phyloP scores from a whole-genome alignment of 176 grass and related monocot genomes.

The Alloteropsis semialata region DNA sequence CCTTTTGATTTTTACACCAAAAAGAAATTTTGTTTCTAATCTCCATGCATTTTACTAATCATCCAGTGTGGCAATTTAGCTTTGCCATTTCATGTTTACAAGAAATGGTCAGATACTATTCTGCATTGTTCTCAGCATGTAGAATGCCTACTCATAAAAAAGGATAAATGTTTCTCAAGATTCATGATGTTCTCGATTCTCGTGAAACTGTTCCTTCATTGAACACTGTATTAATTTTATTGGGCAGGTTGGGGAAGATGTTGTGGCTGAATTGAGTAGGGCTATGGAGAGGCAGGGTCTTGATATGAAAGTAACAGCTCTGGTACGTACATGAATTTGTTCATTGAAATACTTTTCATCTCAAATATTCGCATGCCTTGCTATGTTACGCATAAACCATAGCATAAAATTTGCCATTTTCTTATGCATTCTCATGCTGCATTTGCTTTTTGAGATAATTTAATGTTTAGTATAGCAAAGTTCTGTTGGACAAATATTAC shows the following conservation, averaged over 20 bases:
- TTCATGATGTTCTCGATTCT: background rate
- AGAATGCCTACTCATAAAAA: background rate
- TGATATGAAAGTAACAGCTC: slow-evolving; percentile 84
- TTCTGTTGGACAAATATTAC: background rate
- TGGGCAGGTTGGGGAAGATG: slow-evolving; percentile 81
- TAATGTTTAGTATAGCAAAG: background rate
- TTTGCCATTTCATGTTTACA: background rate
- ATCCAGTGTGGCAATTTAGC: slow-evolving; percentile 11
- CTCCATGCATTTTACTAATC: background rate
- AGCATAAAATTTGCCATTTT: background rate
- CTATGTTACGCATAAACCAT: background rate
- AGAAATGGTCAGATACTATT: background rate
- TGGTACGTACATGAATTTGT: slow-evolving; percentile 49
- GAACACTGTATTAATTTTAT: slow-evolving; percentile 8
- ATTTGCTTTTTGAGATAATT: background rate
- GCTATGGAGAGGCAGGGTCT: slow-evolving; percentile 81
- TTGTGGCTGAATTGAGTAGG: slow-evolving; percentile 76
- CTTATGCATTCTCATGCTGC: background rate
- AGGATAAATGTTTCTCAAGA: background rate
- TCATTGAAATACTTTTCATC: background rate
- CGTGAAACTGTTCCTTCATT: background rate
- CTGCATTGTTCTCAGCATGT: background rate
- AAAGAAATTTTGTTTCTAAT: background rate
- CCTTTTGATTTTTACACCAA: background rate
- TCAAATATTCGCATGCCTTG: background rate